These are phyloP conservation scores for Grosmannia huntii DNA, from an alignment of 2,329 filamentous ascomycete genomes.

Conservation along the genomic window DNA sequence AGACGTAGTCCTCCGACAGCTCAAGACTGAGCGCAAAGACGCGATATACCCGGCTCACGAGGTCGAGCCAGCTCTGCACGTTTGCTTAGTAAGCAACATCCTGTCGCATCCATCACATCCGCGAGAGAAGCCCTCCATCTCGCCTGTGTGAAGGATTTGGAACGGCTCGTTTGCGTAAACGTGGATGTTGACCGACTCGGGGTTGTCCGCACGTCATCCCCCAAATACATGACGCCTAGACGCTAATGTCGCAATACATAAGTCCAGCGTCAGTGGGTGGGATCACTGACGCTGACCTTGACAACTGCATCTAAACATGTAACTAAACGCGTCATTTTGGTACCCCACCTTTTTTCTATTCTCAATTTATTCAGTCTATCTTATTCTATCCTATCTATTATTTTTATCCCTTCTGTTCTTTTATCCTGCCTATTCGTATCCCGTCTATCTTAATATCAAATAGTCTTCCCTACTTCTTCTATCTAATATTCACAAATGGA, in stretches of 20 bases:
- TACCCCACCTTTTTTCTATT: too few relatives aligned
- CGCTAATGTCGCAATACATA: not conserved
- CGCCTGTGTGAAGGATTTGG: constrained; percentile 25
- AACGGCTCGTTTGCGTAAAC: constrained; percentile 18
- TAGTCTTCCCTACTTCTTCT: too few relatives aligned
- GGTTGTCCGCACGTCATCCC: constrained; percentile 25
- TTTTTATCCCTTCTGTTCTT: not conserved
- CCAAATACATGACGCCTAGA: not conserved
- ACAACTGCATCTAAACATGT: too few relatives aligned
- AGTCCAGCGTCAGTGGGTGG: too few relatives aligned
- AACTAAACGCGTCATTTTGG: too few relatives aligned
- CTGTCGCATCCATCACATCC: constrained; percentile 16
- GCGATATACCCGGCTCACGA: constrained; percentile 11
- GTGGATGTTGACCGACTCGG: constrained; percentile 42
- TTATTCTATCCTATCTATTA: too few relatives aligned
- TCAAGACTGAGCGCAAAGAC: constrained; percentile 32
- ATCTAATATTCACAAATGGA: not conserved
- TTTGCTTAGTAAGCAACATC: not conserved
- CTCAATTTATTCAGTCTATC: too few relatives aligned
- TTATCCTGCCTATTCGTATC: too few relatives aligned
- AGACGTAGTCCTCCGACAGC: constrained; percentile 36
- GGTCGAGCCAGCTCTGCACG: not conserved
- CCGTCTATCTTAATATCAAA: too few relatives aligned
- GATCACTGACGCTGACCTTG: too few relatives aligned
- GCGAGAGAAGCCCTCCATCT: constrained; percentile 30